Evolutionary conservation across 495 filamentous ascomycete species (phyloP).

Genomic region (Aspergillus mulundensis): DNA sequence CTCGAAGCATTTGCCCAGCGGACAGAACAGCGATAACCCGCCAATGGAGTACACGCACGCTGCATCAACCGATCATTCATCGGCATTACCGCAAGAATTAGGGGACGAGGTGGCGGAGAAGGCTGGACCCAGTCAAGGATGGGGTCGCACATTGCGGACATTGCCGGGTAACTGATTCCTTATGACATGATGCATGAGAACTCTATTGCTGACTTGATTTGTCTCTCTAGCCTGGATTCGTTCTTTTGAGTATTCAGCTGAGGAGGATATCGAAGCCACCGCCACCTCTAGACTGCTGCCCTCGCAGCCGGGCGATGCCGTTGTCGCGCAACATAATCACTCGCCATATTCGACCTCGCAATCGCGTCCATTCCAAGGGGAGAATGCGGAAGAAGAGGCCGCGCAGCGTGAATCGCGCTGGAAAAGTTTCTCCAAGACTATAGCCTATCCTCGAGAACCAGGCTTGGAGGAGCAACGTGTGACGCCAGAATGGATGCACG

Average conservation of each 20-base stretch:
- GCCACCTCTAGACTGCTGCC: slow-evolving; percentile 36
- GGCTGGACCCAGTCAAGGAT: slow-evolving; percentile 11
- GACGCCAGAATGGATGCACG: slow-evolving; percentile 55
- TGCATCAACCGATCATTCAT: slow-evolving; percentile 20
- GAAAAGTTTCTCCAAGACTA: slow-evolving; percentile 54
- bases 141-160: slow-evolving; percentile 20
- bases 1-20: slow-evolving; percentile 8
- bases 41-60: slow-evolving; percentile 18
- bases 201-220: slow-evolving; percentile 12
- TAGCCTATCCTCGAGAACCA: slow-evolving; percentile 48
- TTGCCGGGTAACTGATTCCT: slow-evolving; percentile 29
- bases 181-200: neutral
- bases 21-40: slow-evolving; percentile 23
- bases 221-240: slow-evolving; percentile 35
- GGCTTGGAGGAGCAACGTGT: slow-evolving; percentile 48
- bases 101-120: slow-evolving; percentile 19
- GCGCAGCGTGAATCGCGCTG: slow-evolving; percentile 51
- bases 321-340: slow-evolving; percentile 59
- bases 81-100: slow-evolving; percentile 18
- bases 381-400: slow-evolving; percentile 17
- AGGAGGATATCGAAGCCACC: slow-evolving; percentile 29
- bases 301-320: slow-evolving; percentile 44
- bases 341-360: slow-evolving; percentile 41
- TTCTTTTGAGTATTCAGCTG: slow-evolving; percentile 30
- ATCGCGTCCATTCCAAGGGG: slow-evolving; percentile 14